Evolutionary conservation across 139 green algal genomes (phyloP), one percentile per base, ranked within the genome.

Genomic region (Chlamydomonas eustigma): DNA sequence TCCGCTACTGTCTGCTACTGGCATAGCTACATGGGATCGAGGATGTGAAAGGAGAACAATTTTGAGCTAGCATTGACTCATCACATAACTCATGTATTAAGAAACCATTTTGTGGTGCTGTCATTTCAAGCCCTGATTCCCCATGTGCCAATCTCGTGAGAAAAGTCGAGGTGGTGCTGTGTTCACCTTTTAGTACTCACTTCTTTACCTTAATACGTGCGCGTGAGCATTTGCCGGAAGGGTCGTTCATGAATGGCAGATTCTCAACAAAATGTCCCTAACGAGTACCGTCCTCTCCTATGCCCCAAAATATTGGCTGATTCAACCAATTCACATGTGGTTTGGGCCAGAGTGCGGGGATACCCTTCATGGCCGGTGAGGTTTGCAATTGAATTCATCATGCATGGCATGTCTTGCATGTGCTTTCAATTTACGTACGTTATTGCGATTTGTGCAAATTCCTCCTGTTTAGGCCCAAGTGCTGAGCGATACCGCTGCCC

Each of bases 281-380:
- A 22, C 22, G 52, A 68, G 52, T 31, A 68, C 18, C 52, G 52
- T 4, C n/a, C 52, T 22, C 18, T 68, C n/a, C 52, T 68, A 28
- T 6, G 34, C 18, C 52, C 52, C 32, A 68, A 68, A 28, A 25
- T 68, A 37, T 5, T 31, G 67, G 34, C 25, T 36, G 67, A 39
- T 74, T 32, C 67, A 74, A 22, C 22, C 25, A 25, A 31, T 30
- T 38, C 25, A 34, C 58, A 80, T 35, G 78, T 88, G 1, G 73
- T 86, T 2, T 96, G 88, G 88, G 90, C 79, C 24, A 75, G 85
- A 2, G 81, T 96, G 5, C 92, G 90, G 69, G 88, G 90, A 50
- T 94, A 87, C 73, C 91, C 91, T 0, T 81, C 65, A 35, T 96
- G 91, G 91, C 90, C 91, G 79, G 91, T 95, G 63, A 80, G 87